Base-by-base conservation (phyloP, 2,329 filamentous ascomycete genomes). In the Colletotrichum sp. region DNA sequence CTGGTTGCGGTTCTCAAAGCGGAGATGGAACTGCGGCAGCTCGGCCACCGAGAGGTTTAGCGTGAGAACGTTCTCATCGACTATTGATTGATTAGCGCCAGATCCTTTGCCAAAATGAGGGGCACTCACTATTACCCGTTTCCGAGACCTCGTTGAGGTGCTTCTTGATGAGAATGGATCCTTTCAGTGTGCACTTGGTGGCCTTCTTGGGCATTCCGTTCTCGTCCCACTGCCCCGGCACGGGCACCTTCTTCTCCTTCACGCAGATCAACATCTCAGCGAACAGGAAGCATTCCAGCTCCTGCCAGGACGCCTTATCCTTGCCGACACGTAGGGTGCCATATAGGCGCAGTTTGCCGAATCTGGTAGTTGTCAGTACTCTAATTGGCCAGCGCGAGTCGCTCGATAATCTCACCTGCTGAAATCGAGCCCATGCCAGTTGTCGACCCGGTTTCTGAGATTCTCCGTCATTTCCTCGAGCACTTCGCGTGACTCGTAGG, bases 181-280 rank as follows among this genome's bases (percentile, higher is more conserved):
- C 97, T 86, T 99, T 99, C 56, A 99, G 88, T 0, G 96, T 98
- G 87, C 94, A 98, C 77, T 95, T 92, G 4, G 92, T 92, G 12
- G 90, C 88, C 83, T 94, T 96, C 71, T 90, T 89, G 26, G 89
- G 90, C 1, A 88, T 82, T 6, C 88, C 87, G 21, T 86, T 86
- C 69, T 91, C 91, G 66, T 92, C 93, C 90, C 94, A 96, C 78
- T 94, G 91, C 67, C 91, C 89, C 52, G 90, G 81, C 8, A 75
- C 88, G 79, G 87, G 83, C 10, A 89, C 85, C 86, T 96, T 98
- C 90, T 98, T 98, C 86, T 98, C 97, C 85, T 98, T 99, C 76
- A 99, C 96, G 82, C 97, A 99, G 78, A 99, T 99, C 80, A 99
- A 94, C 97, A 99, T 99, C 86, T 99, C 97, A 6, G 94, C 95